Evolutionary conservation across 2,329 filamentous ascomycete species (phyloP).

Genomic region (Fusarium incarnatum): DNA sequence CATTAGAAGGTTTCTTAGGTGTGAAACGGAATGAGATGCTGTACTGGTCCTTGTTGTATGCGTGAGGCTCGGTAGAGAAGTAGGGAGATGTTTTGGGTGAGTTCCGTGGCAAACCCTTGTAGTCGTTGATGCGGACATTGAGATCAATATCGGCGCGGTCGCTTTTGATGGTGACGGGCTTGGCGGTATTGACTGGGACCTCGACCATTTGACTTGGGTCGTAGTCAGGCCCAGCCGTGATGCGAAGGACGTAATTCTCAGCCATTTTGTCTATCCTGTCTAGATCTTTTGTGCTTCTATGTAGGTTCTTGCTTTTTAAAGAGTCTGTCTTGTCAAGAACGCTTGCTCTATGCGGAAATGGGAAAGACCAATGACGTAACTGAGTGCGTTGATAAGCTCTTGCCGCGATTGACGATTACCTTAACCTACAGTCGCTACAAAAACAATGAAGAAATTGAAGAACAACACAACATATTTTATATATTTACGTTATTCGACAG

Average conservation of each 20-base stretch:
- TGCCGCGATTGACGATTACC: neutral
- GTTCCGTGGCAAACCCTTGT: slow-evolving; percentile 74
- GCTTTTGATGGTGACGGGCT: slow-evolving; percentile 71
- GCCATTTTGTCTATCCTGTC: slow-evolving; percentile 58
- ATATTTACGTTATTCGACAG: neutral
- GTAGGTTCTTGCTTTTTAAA: neutral
- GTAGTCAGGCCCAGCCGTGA: slow-evolving; percentile 85
- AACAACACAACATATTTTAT: neutral
- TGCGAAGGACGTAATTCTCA: slow-evolving; percentile 80
- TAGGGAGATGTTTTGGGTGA: slow-evolving; percentile 80
- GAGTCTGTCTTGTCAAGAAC: neutral
- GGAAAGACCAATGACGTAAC: slow-evolving; percentile 31
- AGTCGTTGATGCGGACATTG: slow-evolving; percentile 77
- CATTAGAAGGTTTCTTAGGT: slow-evolving; percentile 64
- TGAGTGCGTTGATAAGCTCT: neutral
- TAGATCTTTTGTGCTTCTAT: neutral
- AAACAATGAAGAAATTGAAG: neutral
- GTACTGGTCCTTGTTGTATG: slow-evolving; percentile 79
- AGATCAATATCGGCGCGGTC: slow-evolving; percentile 74
- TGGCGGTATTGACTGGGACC: slow-evolving; percentile 79
- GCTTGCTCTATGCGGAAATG: slow-evolving; percentile 2
- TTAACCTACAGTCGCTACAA: neutral
- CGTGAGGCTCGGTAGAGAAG: slow-evolving; percentile 78
- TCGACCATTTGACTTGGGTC: slow-evolving; percentile 76
- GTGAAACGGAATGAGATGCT: slow-evolving; percentile 83